Conservation (phyloP, 805 yeast genomes). For the Grigorovia transvaalensis region DNA sequence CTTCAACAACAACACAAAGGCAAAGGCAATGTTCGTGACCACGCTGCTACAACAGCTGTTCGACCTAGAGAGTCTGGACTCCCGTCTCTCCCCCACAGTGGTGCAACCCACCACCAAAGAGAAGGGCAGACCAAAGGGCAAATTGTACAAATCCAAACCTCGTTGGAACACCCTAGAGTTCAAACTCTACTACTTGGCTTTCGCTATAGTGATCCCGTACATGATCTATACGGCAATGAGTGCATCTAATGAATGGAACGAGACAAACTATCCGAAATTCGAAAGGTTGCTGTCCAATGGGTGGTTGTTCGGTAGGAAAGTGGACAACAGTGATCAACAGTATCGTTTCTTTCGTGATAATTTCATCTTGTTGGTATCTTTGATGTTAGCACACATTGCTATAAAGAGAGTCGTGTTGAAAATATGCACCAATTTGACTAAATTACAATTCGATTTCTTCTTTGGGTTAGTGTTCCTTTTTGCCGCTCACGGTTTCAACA, state of each 20-base stretch:
- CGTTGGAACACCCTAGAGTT: conserved; percentile 71
- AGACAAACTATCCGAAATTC: conserved; percentile 54
- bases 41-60: not conserved
- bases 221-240: conserved; percentile 76
- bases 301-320: conserved; percentile 84
- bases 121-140: not conserved
- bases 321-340: conserved; percentile 87
- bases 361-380: conserved; percentile 47
- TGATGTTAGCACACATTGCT: conserved; percentile 44
- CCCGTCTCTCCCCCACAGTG: not conserved
- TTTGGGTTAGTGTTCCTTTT: conserved; percentile 62
- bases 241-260: conserved; percentile 65
- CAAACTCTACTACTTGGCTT: conserved; percentile 51
- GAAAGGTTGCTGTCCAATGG: conserved; percentile 60
- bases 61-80: not conserved
- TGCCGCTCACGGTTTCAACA: conserved; percentile 73
- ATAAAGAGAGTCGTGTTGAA: conserved; percentile 33
- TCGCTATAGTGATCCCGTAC: conserved; percentile 64
- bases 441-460: conserved; percentile 56
- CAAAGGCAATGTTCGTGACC: not conserved
- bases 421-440: conserved; percentile 24
- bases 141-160: not conserved
- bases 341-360: conserved; percentile 82
- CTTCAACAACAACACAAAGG: not conserved
- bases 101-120: not conserved